Base-by-base conservation (phyloP, 2,329 filamentous ascomycete genomes). In the Ascomycota sp. region DNA sequence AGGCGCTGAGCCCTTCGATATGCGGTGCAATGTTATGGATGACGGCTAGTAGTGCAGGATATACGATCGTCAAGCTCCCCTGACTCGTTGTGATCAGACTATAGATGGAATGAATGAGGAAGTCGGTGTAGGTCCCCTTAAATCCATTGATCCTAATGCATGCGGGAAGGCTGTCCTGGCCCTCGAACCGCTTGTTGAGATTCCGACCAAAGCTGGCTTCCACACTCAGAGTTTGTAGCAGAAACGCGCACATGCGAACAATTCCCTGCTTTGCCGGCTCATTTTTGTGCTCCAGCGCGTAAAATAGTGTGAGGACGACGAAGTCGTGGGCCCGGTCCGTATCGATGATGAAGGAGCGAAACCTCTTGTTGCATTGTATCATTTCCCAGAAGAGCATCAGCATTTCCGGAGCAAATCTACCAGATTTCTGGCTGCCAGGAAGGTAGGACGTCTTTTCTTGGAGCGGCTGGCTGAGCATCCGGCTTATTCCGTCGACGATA, bases 311-410 rank as follows among this genome's bases (percentile, higher is more conserved):
- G 13, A 95, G 61, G 9, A 95, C 71, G 34, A 93, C 66, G 53
- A 95, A 93, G 50, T 98, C 89, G 47, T 93, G 81, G 0, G 80
- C 81, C 35, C 86, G 67, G 48, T 89, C 82, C 0, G 89, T 95
- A 45, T 98, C 89, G 40, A 95, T 86, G 46, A 98, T 89, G 54
- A 93, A 98, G 1, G 83, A 82, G 26, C 89, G 69, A 57, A 98
- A 98, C 38, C 86, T 70, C 56, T 92, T 95, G 57, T 98, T 98
- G 64, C 86, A 93, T 54, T 98, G 89, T 5, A 89, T 72, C 28
- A 82, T 72, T 58, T 98, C 89, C 89, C 89, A 98, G 49, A 95
- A 93, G 2, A 98, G 64, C 68, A 93, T 89, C 36, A 95, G 74
- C 59, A 91, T 91, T 54, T 98, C 89, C 2, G 89, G 84, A 0